Base-by-base conservation (phyloP, 129 eudicot genomes). In the Oenanthe sinensis region DNA sequence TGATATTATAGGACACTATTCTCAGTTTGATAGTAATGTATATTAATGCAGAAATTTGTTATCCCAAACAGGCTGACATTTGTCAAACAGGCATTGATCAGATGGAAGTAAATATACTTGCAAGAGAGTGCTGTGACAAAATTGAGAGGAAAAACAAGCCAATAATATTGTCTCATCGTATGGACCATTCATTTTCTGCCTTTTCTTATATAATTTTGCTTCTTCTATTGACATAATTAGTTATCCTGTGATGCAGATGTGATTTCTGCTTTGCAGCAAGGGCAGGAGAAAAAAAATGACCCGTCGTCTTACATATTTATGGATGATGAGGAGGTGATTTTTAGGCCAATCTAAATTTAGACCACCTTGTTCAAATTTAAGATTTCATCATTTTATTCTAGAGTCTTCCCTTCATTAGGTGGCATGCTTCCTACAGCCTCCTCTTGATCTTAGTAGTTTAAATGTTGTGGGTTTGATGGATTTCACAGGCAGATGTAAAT, bases 281-380 rank as follows among this genome's bases (percentile, higher is more conserved):
- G 96, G 24, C 98, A 91, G 81, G 97, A 89, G 78, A 93, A 91
- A 85, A 93, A 91, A 63, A 83, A 89, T 63, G 91, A 93, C 49
- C 82, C 97, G 30, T 82, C 91, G 28, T 93, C 96, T 47, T 84
- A 93, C 26, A 84, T 91, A 16, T 93, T 77, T 85, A 93, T 93
- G 98, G 98, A 91, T 80, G 98, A 93, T 71, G 96, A 91, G 78
- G 98, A 93, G 96, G 97, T 91, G 26, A 60, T 60, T 60, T 84
- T 71, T 74, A n/a, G 24, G 22, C 1, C 24, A 70, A 15, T n/a
- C 3, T 43, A 24, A 67, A 22, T 67, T 14, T 30, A 67, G 9
- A 65, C 72, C 19, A 9, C 30, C 15, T 28, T 43, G 20, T 39
- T 43, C 33, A 60, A 44, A 44, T 73, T 44, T 16, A 4, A 60